Base-by-base conservation (phyloP, 768 basidiomycete genomes). In the Polyporus arcularius region DNA sequence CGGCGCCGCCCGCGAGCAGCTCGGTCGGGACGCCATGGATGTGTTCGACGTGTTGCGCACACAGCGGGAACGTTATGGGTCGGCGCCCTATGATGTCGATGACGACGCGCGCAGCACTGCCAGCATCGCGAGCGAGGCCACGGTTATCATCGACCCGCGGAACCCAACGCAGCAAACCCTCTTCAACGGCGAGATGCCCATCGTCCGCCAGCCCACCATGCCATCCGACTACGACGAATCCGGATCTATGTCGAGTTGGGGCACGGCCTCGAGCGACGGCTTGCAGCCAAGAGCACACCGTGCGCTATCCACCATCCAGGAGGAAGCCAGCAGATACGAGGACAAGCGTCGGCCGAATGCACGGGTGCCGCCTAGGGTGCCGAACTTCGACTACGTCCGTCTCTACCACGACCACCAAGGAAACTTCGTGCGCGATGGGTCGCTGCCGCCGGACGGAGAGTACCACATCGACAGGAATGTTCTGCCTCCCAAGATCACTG, bases 201-300 rank as follows among this genome's bases (percentile, higher is more conserved):
- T 60, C 18, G 53, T 60, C 30, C 59, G 59, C 47, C 53, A 50
- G n/a, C 59, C 59, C 12, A 51, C 53, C n/a, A 8, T 32, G 14
- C 59, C 59, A 1, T 53, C 48, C 16, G 54, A 60, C n/a, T 55
- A 60, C 50, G 41, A 58, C 31, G 21, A 48, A 31, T n/a, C 47
- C 53, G 4, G 59, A 45, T 14, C 45, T 41, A 1, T 39, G 42
- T 16, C 31, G 58, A 39, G n/a, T 28, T 11, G 38, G 35, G 5
- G 9, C 15, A 26, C 18, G 10, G 8, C n/a, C 5, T 12, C 46
- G 28, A 26, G 12, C 21, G 10, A 8, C 26, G 11, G 10, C 21
- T 18, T 12, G 2, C 8, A 14, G 21, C 10, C 46, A 12, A 12
- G 21, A 18, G 14, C 28, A 11, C 18, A 9, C 46, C 21, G 32